Evolutionary conservation across 495 filamentous ascomycete species (phyloP), one percentile per base, ranked within the genome.

Genomic region (Talaromyces trachyspermus): DNA sequence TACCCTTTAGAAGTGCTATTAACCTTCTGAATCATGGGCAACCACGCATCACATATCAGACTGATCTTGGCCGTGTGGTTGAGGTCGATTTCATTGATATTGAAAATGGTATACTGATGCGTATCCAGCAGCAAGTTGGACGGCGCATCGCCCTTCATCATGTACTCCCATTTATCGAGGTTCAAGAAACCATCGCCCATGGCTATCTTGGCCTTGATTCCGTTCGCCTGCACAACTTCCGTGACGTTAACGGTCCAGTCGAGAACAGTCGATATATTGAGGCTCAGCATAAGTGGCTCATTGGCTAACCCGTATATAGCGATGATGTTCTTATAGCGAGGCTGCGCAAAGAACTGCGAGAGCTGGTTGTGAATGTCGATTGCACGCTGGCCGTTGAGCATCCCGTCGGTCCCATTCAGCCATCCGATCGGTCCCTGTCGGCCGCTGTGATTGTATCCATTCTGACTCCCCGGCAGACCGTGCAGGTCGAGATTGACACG

Each of bases 401-500:
- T 55, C 7, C 76, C 76, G 43, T 79, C 64, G 2, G 84, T 80
- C n/a, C 88, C 88, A 52, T 85, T 87, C 15, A 94, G 57, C 88
- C 88, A 95, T 17, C 71, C 71, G 52, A 94, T 85, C 22, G 56
- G 43, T 2, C 87, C 87, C 50, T 84, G 79, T 5, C 75, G 77
- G 1, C 88, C 88, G 56, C 82, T 87, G 64, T 95, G 88, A 57
- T 92, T 92, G 86, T 87, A 92, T 1, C 88, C 88, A 58, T 94
- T 95, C 54, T 90, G 86, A 49, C 85, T 88, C 7, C 88, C 88
- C 0, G 86, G 88, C 0, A 89, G 60, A 14, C 75, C 89, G 63
- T 99, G 94, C 2, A 95, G 71, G 59, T 99, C 94, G 4, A 99
- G 81, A 50, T 97, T 99, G 30, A 99, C 83, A 2, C 94, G 81